Conservation (phyloP, 768 basidiomycete species). For the Amanita pseudoporphyria region DNA sequence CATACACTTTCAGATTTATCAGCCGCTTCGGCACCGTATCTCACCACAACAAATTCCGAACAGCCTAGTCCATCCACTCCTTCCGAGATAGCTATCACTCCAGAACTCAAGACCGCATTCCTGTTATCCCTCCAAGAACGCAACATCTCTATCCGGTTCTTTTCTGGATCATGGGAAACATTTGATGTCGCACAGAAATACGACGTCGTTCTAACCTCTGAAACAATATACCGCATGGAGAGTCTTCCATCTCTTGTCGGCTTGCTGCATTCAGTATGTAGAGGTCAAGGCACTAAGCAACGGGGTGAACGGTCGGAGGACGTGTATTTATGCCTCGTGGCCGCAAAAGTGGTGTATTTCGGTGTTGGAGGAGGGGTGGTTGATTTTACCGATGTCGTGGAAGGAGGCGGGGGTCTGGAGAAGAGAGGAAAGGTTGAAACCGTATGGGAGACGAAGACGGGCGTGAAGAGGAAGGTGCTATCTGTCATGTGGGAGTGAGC, state of each 20-base stretch:
- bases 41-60: slow-evolving; percentile 9
- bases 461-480: slow-evolving; percentile 71
- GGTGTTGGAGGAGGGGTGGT: slow-evolving; percentile 86
- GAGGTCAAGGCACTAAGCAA: too few relatives aligned
- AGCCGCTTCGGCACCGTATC: slow-evolving; percentile 40
- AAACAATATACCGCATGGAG: slow-evolving; percentile 79
- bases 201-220: slow-evolving; percentile 77
- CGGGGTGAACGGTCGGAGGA: not conserved
- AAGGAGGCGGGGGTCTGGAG: slow-evolving; percentile 14
- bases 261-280: slow-evolving; percentile 14
- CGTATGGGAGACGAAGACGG: slow-evolving; percentile 55
- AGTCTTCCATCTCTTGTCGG: slow-evolving; percentile 52
- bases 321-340: slow-evolving; percentile 55
- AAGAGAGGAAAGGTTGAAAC: slow-evolving; percentile 37
- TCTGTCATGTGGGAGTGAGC: slow-evolving; percentile 39
- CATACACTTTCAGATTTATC: slow-evolving; percentile 43
- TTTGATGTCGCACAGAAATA: slow-evolving; percentile 39
- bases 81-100: slow-evolving; percentile 59
- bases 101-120: slow-evolving; percentile 59
- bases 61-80: slow-evolving; percentile 24
- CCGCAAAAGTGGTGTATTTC: slow-evolving; percentile 92
- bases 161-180: slow-evolving; percentile 71
- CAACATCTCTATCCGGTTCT: slow-evolving; percentile 61
- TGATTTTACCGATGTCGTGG: slow-evolving; percentile 55
- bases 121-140: slow-evolving; percentile 40